Evolutionary conservation across 2,329 filamentous ascomycete species (phyloP), one percentile per base, ranked within the genome.

Genomic region (Seiridium cupressi): DNA sequence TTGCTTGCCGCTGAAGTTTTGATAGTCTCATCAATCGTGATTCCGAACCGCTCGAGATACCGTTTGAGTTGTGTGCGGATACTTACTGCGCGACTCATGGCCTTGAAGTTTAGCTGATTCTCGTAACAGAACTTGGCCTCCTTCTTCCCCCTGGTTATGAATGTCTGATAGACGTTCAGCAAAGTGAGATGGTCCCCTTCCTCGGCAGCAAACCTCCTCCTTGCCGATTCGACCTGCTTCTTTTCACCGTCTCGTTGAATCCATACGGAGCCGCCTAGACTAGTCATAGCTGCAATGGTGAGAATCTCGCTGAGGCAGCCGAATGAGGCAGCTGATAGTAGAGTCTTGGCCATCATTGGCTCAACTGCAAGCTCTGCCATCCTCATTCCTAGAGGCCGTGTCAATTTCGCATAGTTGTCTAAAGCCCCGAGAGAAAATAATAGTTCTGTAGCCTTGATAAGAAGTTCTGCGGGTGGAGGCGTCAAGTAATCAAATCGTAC

Each of bases 351-450:
- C 84, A 97, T 95, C 92, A 97, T 97, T 0, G 95, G 95, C 67
- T 97, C 92, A 6, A 98, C 86, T 0, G 93, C 90, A 48, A 99
- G 80, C 73, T 98, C 94, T 0, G 95, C 94, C 93, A 98, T 97
- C 48, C 92, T 85, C 62, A 86, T 81, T 1, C 95, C 95, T n/a
- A 97, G 79, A 0, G 95, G 93, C 66, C 86, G 89, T 2, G 94
- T 97, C 35, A 99, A 84, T 71, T 94, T 96, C 11, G 93, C 93
- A 70, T 97, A 94, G 57, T 90, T 87, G 68, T 98, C 93, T 10
- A 99, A 78, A 0, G 93, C 93, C 5, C 93, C 93, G 5, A 98
- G 78, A 0, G 92, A 91, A 73, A 89, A 97, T 3, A 99, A 84
- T 3, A 97, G 81, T 73, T 98, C 94, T 2, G 97, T 84, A 0